Conservation (phyloP, 2,329 filamentous ascomycete species). For the Zymoseptoria brevis region DNA sequence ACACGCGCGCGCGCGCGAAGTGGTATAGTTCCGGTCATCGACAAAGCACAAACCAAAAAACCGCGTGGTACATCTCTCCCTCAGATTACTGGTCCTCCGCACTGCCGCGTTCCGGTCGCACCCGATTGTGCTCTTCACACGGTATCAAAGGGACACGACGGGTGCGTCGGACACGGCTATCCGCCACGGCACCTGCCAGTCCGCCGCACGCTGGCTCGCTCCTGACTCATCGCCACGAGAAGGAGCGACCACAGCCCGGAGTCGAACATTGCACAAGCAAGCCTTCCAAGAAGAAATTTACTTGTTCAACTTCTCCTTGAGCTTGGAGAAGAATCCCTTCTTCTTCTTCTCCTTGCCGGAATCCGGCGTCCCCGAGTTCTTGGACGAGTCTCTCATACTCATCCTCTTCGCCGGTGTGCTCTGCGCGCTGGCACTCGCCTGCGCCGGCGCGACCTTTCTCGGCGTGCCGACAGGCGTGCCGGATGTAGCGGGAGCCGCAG, state of each 20-base stretch:
- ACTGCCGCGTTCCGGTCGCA: too few species aligned
- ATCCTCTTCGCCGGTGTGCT: slow-evolving; percentile 25
- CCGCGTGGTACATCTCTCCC: neutral
- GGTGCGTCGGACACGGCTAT: too few species aligned
- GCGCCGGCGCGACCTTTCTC: slow-evolving; percentile 6
- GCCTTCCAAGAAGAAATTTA: slow-evolving; percentile 4
- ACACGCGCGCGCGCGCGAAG: neutral
- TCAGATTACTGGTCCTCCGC: neutral
- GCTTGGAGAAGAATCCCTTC: slow-evolving; percentile 41
- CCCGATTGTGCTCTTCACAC: too few species aligned
- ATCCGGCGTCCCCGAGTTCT: slow-evolving; percentile 35
- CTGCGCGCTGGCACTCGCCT: slow-evolving; percentile 5
- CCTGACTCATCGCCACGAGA: too few species aligned
- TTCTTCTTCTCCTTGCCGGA: slow-evolving; percentile 43
- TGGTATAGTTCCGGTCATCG: neutral
- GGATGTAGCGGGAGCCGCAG: slow-evolving; percentile 19
- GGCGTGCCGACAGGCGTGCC: slow-evolving; percentile 23
- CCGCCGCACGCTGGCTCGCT: too few species aligned
- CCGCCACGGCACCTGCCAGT: too few species aligned
- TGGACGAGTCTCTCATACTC: slow-evolving; percentile 21
- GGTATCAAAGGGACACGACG: too few species aligned
- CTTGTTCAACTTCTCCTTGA: slow-evolving; percentile 42
- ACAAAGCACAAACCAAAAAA: neutral
- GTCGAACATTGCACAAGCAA: neutral
- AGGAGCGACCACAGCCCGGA: neutral